These are phyloP conservation scores for Tulasnella sp. DNA, from an alignment of 768 basidiomycete genomes.

Conservation along the genomic window DNA sequence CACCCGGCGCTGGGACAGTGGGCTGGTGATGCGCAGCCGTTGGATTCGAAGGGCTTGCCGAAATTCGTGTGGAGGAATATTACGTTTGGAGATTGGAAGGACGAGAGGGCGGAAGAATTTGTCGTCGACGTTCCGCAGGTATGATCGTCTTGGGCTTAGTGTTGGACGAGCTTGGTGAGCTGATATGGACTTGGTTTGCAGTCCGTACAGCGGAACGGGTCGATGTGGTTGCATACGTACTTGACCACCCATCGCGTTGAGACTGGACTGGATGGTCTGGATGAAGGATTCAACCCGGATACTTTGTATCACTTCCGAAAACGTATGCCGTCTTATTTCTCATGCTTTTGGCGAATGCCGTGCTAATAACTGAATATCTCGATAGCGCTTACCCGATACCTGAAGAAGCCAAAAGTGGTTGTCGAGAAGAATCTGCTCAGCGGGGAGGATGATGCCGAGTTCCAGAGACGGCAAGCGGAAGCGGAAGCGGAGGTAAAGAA, in stretches of 20 bases:
- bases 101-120: constrained; percentile 42
- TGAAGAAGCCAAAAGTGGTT: constrained; percentile 56
- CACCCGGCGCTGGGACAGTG: not conserved
- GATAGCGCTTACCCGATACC: constrained; percentile 76
- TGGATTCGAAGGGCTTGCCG: constrained; percentile 32
- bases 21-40: constrained; percentile 16
- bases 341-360: not conserved
- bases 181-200: constrained; percentile 25
- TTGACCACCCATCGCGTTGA: constrained; percentile 52
- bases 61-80: constrained; percentile 68
- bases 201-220: constrained; percentile 64
- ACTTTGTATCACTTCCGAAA: constrained; percentile 64
- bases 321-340: constrained; percentile 38
- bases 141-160: constrained; percentile 15
- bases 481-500: constrained; percentile 25
- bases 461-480: constrained; percentile 22
- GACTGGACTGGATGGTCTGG: constrained; percentile 42
- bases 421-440: constrained; percentile 74
- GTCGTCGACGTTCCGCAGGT: constrained; percentile 61
- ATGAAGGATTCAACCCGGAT: constrained; percentile 37
- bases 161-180: not conserved
- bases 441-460: constrained; percentile 25
- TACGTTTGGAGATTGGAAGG: constrained; percentile 64
- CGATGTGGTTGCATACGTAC: constrained; percentile 72
- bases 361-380: not conserved